These are phyloP conservation scores for Candida golubevii DNA, from an alignment of 805 yeast species.

Conservation along the genomic window DNA sequence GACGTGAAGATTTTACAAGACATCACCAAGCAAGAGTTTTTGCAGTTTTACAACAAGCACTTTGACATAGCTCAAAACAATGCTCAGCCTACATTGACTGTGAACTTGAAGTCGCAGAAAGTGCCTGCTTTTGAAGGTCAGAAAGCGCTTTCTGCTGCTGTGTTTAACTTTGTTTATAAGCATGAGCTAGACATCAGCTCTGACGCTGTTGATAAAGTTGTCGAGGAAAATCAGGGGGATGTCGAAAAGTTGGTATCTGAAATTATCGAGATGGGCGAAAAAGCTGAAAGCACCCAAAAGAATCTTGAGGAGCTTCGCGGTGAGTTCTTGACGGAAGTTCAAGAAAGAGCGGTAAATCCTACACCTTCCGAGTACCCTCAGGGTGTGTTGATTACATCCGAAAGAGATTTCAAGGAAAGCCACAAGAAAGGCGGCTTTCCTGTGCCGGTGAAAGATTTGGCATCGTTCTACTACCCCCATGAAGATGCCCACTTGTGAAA, in stretches of 20 bases:
- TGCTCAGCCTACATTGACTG: slow-evolving; percentile 19
- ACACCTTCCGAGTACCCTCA: slow-evolving; percentile 43
- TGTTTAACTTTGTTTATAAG: slow-evolving; percentile 24
- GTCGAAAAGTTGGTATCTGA: slow-evolving; percentile 18
- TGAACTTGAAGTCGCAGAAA: slow-evolving; percentile 52
- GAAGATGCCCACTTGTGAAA: slow-evolving; percentile 17
- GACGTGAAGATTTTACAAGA: slow-evolving; percentile 54
- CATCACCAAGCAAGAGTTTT: slow-evolving; percentile 54
- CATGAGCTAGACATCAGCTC: slow-evolving; percentile 21
- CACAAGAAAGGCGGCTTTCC: slow-evolving; percentile 60
- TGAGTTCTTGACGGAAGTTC: slow-evolving; percentile 16
- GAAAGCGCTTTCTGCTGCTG: slow-evolving; percentile 24
- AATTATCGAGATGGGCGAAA: slow-evolving; percentile 3
- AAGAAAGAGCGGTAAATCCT: slow-evolving; percentile 20
- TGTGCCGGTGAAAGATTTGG: slow-evolving; percentile 38
- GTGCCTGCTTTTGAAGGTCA: slow-evolving; percentile 16
- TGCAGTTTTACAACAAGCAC: slow-evolving; percentile 47
- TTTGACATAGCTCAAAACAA: slow-evolving; percentile 24
- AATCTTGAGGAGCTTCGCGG: neutral
- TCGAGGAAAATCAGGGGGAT: slow-evolving; percentile 6
- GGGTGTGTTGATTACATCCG: slow-evolving; percentile 42
- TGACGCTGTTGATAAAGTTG: slow-evolving; percentile 21
- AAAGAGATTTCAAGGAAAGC: slow-evolving; percentile 53
- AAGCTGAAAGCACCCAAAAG: neutral
- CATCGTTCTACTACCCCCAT: slow-evolving; percentile 22